Percentiles rank a stretch among this genome's conserved stretches.
Evolutionary conservation across 257 asterid genomes (phyloP).

Genomic region (Scutellaria barbata): DNA sequence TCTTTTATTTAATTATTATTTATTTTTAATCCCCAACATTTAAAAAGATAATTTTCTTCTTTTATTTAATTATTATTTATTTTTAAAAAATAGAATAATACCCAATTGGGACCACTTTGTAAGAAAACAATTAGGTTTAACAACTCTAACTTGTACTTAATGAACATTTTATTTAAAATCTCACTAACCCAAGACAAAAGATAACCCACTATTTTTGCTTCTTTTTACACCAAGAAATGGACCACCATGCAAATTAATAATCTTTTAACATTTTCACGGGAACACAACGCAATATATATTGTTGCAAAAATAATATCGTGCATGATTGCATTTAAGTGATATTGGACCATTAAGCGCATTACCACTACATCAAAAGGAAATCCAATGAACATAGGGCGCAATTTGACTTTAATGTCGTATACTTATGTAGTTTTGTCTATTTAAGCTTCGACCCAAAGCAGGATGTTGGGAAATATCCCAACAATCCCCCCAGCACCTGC

Average conservation of each 20-base stretch:
- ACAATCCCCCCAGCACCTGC: too few species aligned
- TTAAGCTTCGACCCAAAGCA: too few species aligned
- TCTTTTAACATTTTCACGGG: too few species aligned
- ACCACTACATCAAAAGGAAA: too few species aligned
- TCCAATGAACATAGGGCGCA: too few species aligned
- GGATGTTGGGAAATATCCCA: too few species aligned
- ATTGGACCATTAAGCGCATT: too few species aligned
- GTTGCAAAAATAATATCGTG: too few species aligned
- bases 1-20: neutral
- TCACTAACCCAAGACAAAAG: constrained; percentile 15
- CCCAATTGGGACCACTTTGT: constrained; percentile 46
- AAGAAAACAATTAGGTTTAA: constrained; percentile 32
- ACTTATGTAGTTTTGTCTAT: too few species aligned
- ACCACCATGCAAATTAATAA: constrained; percentile 13
- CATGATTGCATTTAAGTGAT: too few species aligned
- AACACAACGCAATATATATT: too few species aligned
- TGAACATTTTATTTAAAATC: neutral
- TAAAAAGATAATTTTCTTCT: neutral
- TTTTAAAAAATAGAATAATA: neutral
- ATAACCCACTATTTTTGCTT: neutral
- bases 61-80: neutral
- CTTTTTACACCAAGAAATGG: constrained; percentile 22
- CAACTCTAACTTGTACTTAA: constrained; percentile 47
- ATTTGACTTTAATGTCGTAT: too few species aligned
- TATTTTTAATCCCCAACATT: constrained; percentile 42